Conservation (phyloP, 2,329 filamentous ascomycete species). For the Dactylellina cionopaga region DNA sequence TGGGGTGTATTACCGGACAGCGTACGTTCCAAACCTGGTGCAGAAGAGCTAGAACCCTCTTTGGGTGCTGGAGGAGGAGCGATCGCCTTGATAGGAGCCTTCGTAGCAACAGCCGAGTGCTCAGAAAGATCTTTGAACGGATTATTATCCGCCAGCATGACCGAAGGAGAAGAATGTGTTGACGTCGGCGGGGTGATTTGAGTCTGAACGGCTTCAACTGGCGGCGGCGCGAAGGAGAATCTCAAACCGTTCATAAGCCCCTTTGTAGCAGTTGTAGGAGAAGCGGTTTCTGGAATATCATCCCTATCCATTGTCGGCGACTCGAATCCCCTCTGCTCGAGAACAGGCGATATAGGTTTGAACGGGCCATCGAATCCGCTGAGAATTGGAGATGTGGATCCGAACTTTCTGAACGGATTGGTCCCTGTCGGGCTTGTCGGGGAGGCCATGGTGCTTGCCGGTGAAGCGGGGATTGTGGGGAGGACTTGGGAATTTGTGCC, state of each 20-base stretch:
- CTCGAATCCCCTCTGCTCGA: constrained; percentile 33
- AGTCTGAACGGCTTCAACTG: constrained; percentile 26
- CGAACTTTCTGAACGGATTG: constrained; percentile 45
- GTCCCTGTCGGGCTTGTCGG: constrained; percentile 36
- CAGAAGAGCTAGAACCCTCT: not conserved
- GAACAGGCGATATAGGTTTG: constrained; percentile 40
- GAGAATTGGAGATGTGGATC: constrained; percentile 32
- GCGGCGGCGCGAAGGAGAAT: constrained; percentile 45
- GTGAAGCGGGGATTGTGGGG: constrained; percentile 43
- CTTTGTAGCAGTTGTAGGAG: constrained; percentile 37
- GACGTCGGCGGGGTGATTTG: constrained; percentile 37
- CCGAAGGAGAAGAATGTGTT: constrained; percentile 31
- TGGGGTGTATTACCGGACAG: constrained; percentile 35
- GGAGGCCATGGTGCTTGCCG: constrained; percentile 35
- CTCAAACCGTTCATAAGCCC: constrained; percentile 44
- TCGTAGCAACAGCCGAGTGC: not conserved
- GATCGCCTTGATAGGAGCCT: constrained; percentile 31
- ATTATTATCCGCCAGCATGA: constrained; percentile 37
- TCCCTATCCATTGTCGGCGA: constrained; percentile 31
- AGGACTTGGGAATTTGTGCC: constrained; percentile 48
- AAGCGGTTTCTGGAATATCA: constrained; percentile 33
- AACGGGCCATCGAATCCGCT: constrained; percentile 37
- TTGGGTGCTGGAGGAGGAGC: constrained; percentile 20
- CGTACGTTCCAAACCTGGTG: constrained; percentile 31
- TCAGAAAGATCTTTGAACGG: constrained; percentile 34